Evolutionary conservation across 805 yeast species (phyloP), one percentile per base, ranked within the genome.

Genomic region (Candida pseudoglaebosa): DNA sequence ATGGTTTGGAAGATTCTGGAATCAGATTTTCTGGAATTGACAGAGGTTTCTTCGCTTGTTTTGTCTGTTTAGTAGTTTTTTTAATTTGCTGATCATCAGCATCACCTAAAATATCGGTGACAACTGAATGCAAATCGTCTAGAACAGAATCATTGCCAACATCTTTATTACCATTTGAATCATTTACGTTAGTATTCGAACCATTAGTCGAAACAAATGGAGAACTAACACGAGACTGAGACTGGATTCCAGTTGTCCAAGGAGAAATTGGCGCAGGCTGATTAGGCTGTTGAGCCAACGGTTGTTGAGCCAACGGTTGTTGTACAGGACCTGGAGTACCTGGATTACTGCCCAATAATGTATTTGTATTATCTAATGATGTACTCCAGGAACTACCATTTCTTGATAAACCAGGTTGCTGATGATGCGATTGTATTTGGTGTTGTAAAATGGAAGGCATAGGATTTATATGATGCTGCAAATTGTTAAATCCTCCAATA

Each of bases 181-280:
- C 21, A 31, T 21, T 28, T 34, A 24, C 34, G 32, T 28, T 38
- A 22, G 29, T 37, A 32, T 39, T 30, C 16, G 45, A 32, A 5
- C 48, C 21, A 1, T 53, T 37, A 7, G 48, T 36, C 6, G 67
- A 60, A 22, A 61, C 59, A 45, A 67, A 68, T 3, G 74, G 74
- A 5, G 72, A 66, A 39, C 54, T 59, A 15, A 59, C 69, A 17
- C 73, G 52, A 3, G 71, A 64, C 41, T 44, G 57, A 4, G 61
- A 47, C 36, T 56, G 66, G 10, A 55, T 52, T 9, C 61, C 55
- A 6, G 65, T 45, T 26, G 57, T 38, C 74, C 73, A 68, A 4
- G 73, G 73, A 4, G 73, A 67, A 36, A 65, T 49, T 4, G 71
- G 70, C 13, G 69, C 53, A 3, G 68, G 63, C 43, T 62, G 71